phyloP scores from a whole-genome alignment of 2,329 filamentous ascomycete species.

The Sclerotinia nivalis region DNA sequence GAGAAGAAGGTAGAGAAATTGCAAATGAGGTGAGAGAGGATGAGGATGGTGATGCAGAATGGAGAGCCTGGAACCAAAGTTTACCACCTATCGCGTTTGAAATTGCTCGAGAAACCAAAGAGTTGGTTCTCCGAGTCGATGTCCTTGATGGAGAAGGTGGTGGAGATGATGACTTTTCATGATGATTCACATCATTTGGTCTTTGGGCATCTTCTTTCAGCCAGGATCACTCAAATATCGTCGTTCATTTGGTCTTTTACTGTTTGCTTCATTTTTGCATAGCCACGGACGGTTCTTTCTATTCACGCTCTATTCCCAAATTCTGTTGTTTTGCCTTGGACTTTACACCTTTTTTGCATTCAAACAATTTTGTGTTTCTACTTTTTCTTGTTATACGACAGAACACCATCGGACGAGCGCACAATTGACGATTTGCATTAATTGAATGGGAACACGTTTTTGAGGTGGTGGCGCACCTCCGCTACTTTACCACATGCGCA shows the following conservation, averaged over 20 bases:
- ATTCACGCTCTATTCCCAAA: conserved; percentile 14
- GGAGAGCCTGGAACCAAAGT: conserved; percentile 66
- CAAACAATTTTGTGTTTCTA: conserved; percentile 6
- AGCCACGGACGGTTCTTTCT: conserved; percentile 18
- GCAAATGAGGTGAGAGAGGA: conserved; percentile 54
- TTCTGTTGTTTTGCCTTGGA: conserved; percentile 14
- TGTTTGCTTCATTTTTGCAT: conserved; percentile 19
- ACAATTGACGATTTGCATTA: conserved; percentile 17
- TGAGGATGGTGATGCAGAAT: conserved; percentile 54
- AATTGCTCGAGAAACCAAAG: conserved; percentile 80
- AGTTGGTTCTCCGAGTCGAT: conserved; percentile 57
- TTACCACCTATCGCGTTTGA: conserved; percentile 85
- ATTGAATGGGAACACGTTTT: conserved; percentile 12
- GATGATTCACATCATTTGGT: conserved; percentile 3
- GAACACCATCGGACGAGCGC: conserved; percentile 8
- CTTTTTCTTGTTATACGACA: conserved; percentile 16
- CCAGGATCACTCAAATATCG: not conserved
- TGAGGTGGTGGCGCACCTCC: not conserved
- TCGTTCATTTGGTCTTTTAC: not conserved
- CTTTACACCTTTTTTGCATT: not conserved
- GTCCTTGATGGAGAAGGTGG: conserved; percentile 36
- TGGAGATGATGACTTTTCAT: conserved; percentile 37
- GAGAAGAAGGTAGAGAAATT: conserved; percentile 61
- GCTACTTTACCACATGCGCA: not conserved
- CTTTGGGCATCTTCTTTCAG: not conserved